Base-by-base conservation (phyloP, 148 eudicot genomes). In the Linanthus parryae region DNA sequence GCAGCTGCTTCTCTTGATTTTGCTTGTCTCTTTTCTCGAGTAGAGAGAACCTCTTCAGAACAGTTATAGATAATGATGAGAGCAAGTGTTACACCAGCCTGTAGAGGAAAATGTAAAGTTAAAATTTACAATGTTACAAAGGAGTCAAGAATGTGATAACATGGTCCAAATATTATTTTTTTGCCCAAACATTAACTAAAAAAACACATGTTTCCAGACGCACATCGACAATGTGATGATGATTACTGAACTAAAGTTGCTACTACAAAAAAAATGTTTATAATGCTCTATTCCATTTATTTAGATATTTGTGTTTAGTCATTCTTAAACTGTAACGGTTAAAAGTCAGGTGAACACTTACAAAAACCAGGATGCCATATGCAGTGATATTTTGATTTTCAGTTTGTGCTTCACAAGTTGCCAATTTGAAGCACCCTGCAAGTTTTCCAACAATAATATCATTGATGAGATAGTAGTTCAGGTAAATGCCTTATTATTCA, bases 21-120 rank as follows among this genome's bases (percentile, higher is more conserved):
- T 28, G 95, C 95, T 48, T 71, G 71, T 26, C 64, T 66, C 47
- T 64, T 79, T 54, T 85, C 95, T 77, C 85, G 67, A 11, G 55
- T 66, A 9, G 74, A 56, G 50, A 88, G 71, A 43, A 83, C 85
- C 72, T 74, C 92, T 34, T 87, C 95, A 26, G 92, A 85, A 46
- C 92, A 90, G 58, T 90, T 90, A 65, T 90, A 85, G 37, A 90
- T 73, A 40, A 90, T 68, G 53, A 90, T 49, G 44, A 90, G 95
- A 29, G 83, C 16, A 22, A 86, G 61, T 33, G 79, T 78, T 47
- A 90, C 53, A 3, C 68, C 97, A 57, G 34, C 92, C 97, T 90
- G 60, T 29, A 57, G 55, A 14, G 44, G 30, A 15, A 44, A 18
- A 42, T 19, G 23, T 8, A 31, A 22, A 18, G 28, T 12, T 24